These are phyloP conservation scores for Didymella keratinophila DNA, from an alignment of 2,329 filamentous ascomycete genomes.

Conservation along the genomic window DNA sequence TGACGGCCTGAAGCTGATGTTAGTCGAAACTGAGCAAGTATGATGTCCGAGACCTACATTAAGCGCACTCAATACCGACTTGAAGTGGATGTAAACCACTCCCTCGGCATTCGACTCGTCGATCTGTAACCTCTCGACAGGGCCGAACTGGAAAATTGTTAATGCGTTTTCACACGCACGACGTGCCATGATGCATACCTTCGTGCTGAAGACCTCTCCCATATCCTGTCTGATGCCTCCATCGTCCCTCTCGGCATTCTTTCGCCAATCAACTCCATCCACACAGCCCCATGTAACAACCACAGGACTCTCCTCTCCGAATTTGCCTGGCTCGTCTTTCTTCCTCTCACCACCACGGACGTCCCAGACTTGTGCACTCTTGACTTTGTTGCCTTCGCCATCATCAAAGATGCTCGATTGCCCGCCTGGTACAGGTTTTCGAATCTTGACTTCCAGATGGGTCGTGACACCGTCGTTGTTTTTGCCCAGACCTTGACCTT, in stretches of 20 bases:
- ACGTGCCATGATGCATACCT: conserved; percentile 58
- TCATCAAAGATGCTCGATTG: conserved; percentile 34
- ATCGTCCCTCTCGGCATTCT: conserved; percentile 71
- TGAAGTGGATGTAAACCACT: conserved; percentile 93
- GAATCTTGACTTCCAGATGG: conserved; percentile 71
- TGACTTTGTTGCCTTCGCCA: conserved; percentile 60
- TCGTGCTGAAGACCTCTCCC: conserved; percentile 88
- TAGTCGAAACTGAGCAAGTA: conserved; percentile 10
- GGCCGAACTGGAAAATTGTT: conserved; percentile 69
- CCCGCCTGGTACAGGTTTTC: conserved; percentile 28
- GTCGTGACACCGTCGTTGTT: conserved; percentile 83
- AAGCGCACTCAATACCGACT: conserved; percentile 81
- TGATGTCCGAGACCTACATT: conserved; percentile 65
- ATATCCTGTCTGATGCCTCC: conserved; percentile 87
- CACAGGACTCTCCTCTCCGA: conserved; percentile 75
- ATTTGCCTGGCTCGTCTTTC: conserved; percentile 47
- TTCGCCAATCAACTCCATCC: conserved; percentile 79
- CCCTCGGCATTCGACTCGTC: conserved; percentile 62
- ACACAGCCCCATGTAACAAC: conserved; percentile 86
- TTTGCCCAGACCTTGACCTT: conserved; percentile 86
- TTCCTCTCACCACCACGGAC: conserved; percentile 77
- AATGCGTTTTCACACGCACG: conserved; percentile 2
- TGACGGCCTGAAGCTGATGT: conserved; percentile 72
- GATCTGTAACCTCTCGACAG: conserved; percentile 81
- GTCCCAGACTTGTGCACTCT: conserved; percentile 61